Percentiles rank a stretch among this genome's conserved stretches.
phyloP scores from a whole-genome alignment of 352 stramenopile species.

The Phytopythium montanum region DNA sequence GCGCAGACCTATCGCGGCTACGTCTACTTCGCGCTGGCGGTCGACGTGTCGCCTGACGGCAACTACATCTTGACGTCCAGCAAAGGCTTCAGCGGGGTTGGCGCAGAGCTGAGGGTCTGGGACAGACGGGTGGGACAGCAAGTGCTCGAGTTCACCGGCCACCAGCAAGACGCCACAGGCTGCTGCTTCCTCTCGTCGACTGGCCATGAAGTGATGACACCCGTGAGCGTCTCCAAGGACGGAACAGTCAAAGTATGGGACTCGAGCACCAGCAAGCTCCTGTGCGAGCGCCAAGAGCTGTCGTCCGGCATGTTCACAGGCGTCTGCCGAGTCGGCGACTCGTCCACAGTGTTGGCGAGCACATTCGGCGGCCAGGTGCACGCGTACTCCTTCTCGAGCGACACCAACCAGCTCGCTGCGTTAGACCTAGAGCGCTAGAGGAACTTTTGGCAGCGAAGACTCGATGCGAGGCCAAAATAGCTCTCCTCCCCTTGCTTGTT shows the following conservation, averaged over 20 bases:
- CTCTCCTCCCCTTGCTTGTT: background rate
- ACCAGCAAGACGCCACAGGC: constrained; percentile 71
- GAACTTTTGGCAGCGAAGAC: background rate
- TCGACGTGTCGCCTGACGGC: constrained; percentile 47
- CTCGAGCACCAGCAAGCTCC: constrained; percentile 11
- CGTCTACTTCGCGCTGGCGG: constrained; percentile 75
- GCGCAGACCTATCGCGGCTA: constrained; percentile 60
- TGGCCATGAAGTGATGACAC: constrained; percentile 22
- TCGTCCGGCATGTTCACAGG: constrained; percentile 61
- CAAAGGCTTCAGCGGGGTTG: constrained; percentile 84
- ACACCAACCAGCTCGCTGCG: background rate
- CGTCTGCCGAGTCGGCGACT: constrained; percentile 27
- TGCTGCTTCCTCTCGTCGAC: constrained; percentile 57
- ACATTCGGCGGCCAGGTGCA: constrained; percentile 52
- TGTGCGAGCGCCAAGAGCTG: constrained; percentile 46
- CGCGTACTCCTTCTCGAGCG: constrained; percentile 26
- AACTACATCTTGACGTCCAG: constrained; percentile 77
- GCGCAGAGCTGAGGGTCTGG: constrained; percentile 74
- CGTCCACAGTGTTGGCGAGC: constrained; percentile 31
- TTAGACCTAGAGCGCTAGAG: background rate
- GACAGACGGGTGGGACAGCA: constrained; percentile 66
- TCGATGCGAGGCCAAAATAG: background rate
- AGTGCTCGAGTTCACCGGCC: constrained; percentile 49
- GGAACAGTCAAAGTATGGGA: constrained; percentile 78
- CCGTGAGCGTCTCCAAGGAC: constrained; percentile 76